Conservation (phyloP, 2,329 filamentous ascomycete species). For the Clathrospora elynae region DNA sequence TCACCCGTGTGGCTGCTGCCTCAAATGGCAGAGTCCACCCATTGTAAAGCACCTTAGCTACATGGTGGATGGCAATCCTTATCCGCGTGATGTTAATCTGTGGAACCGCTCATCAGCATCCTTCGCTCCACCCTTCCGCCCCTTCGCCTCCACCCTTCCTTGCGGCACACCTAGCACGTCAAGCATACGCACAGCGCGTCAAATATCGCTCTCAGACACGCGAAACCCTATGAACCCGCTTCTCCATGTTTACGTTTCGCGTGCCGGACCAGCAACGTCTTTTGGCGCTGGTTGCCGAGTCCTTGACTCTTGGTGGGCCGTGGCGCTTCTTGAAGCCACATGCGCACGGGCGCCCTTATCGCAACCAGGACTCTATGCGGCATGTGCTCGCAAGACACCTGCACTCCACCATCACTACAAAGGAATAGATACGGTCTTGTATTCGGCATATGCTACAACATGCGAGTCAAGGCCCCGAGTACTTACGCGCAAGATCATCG, state of each 20-base stretch:
- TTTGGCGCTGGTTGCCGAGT: conserved; percentile 8
- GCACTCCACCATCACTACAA: conserved; percentile 5
- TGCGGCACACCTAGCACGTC: conserved; percentile 3
- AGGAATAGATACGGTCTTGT: conserved; percentile 4
- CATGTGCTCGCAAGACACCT: conserved; percentile 16
- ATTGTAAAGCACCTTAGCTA: no score
- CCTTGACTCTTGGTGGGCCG: conserved; percentile 11
- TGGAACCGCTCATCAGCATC: no score
- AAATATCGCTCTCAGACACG: conserved; percentile 12
- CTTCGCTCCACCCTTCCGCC: conserved; percentile 7
- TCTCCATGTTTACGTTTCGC: conserved; percentile 18
- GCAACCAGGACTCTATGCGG: conserved; percentile 7
- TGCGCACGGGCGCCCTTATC: conserved; percentile 13
- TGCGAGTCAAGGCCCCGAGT: no score
- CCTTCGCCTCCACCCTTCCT: conserved; percentile 6
- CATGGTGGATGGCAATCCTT: no score
- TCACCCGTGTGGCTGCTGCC: no score
- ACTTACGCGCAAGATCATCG: no score
- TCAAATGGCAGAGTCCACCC: no score
- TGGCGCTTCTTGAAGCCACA: conserved; percentile 12
- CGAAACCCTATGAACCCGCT: conserved; percentile 4
- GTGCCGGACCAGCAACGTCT: conserved; percentile 7
- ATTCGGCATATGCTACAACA: no score
- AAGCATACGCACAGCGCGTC: conserved; percentile 3
- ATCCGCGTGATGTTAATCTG: no score